Evolutionary conservation across 2,329 filamentous ascomycete species (phyloP).

Genomic region (Paecilomyces niveus): DNA sequence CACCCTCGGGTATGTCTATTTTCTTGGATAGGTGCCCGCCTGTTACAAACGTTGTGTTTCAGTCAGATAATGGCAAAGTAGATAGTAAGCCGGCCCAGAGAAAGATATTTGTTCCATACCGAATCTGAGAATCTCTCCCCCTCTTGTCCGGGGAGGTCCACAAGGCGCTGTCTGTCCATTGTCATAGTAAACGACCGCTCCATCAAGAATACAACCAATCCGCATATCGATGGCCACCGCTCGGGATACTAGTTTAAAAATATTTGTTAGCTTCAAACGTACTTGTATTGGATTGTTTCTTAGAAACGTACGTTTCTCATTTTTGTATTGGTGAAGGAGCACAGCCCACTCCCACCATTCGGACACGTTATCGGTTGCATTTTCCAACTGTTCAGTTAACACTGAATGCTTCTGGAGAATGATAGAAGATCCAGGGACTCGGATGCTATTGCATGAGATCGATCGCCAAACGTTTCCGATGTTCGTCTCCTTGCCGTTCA

Average conservation of each 20-base stretch:
- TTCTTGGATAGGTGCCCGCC: slow-evolving; percentile 21
- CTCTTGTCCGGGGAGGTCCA: slow-evolving; percentile 24
- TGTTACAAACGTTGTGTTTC: not conserved
- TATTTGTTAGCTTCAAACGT: slow-evolving; percentile 16
- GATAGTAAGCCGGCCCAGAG: not conserved
- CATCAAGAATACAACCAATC: slow-evolving; percentile 39
- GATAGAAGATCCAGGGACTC: slow-evolving; percentile 32
- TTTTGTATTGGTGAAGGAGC: not conserved
- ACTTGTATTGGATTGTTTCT: slow-evolving; percentile 14
- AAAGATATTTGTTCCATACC: slow-evolving; percentile 9
- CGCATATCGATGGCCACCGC: slow-evolving; percentile 40
- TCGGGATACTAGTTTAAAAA: slow-evolving; percentile 19
- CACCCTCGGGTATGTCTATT: slow-evolving; percentile 18
- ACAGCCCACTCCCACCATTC: not conserved
- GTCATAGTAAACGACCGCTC: slow-evolving; percentile 39
- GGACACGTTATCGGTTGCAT: not conserved
- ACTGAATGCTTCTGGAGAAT: slow-evolving; percentile 31
- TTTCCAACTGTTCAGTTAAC: not conserved
- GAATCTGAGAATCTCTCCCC: slow-evolving; percentile 23
- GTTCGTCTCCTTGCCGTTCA: slow-evolving; percentile 35
- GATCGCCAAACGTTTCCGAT: slow-evolving; percentile 28
- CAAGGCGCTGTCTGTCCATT: slow-evolving; percentile 40
- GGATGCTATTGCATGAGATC: slow-evolving; percentile 25
- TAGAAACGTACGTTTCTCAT: not conserved
- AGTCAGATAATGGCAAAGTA: not conserved